Percentiles rank a stretch among this genome's conserved stretches.
Conservation (phyloP, 1,284 basidiomycete genomes). For the Sporisorium iseilematis-ciliati region DNA sequence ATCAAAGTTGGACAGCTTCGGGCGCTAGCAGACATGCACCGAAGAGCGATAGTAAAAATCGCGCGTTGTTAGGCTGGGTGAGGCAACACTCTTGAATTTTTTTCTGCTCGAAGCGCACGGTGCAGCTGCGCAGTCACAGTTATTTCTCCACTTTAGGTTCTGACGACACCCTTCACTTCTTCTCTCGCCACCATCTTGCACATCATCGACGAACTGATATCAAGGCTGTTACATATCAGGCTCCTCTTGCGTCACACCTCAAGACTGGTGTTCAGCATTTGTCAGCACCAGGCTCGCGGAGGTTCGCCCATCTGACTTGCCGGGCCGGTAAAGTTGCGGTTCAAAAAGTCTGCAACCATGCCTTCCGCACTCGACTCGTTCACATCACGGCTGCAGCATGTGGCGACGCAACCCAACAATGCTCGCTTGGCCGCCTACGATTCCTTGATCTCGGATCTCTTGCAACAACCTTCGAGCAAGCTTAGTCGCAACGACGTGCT, state of each 20-base stretch:
- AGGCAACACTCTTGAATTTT: neutral
- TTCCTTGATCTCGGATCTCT: constrained; percentile 24
- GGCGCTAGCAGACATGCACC: no score
- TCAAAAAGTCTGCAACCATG: constrained; percentile 10
- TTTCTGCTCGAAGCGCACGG: neutral
- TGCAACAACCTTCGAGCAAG: constrained; percentile 27
- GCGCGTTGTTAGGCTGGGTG: neutral
- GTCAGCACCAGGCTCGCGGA: neutral
- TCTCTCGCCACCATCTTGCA: neutral
- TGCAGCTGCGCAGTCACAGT: constrained; percentile 3
- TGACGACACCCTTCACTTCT: neutral
- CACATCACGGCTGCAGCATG: constrained; percentile 30
- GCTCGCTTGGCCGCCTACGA: constrained; percentile 30
- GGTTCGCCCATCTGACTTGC: neutral
- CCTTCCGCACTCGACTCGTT: constrained; percentile 22
- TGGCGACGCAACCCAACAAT: constrained; percentile 40
- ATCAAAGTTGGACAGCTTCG: no score
- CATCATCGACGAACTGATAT: no score
- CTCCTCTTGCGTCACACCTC: no score
- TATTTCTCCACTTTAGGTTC: neutral
- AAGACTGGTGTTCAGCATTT: neutral
- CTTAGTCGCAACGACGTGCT: constrained; percentile 29
- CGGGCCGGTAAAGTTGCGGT: neutral
- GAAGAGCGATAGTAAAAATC: neutral
- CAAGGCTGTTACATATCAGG: no score